Evolutionary conservation across 495 filamentous ascomycete genomes (phyloP), one percentile per base, ranked within the genome.

Genomic region (Chaetomium tenue): DNA sequence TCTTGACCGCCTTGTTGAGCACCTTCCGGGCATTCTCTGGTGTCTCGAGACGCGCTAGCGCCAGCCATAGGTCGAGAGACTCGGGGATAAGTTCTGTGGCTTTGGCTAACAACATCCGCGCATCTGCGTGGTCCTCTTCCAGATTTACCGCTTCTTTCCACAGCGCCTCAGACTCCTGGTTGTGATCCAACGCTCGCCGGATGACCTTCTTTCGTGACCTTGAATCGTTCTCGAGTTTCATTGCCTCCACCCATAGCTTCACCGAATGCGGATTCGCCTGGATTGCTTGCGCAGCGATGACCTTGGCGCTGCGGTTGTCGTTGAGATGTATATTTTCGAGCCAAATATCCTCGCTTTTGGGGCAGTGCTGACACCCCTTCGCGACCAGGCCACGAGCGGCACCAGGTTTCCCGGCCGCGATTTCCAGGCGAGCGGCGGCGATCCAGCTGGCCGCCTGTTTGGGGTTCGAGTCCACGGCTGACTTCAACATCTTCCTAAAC

Each of bases 141-240:
- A 97, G 78, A 66, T 98, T 98, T 50, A 98, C 93, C n/a, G 92
- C 88, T 71, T 94, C 90, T 74, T 97, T 98, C 94, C 94, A 99
- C 39, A 99, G 84, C 33, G 88, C 87, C 28, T 97, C 92, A 0
- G 93, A 97, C 68, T 95, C 89, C 3, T 90, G 92, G 55, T 95
- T 90, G 68, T 93, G 87, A 71, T 97, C 87, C 50, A 98, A 81
- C 25, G 95, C 94, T 70, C 91, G 89, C 63, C 92, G 82, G 33
- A 96, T 82, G 18, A 99, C 95, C 68, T 91, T 86, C 78, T 97
- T 98, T 76, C 92, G 93, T 0, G 90, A 88, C 39, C 86, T 81
- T 2, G 84, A 73, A 58, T 93, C 89, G 2, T 86, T 86, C 73
- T 99, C 94, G 28, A 99, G 78, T 66, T 91, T 90, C 90, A 97